Evolutionary conservation across 371 early-diverging fungal genomes (phyloP), one percentile per base, ranked within the genome.

Genomic region (Saksenaea oblongispora): DNA sequence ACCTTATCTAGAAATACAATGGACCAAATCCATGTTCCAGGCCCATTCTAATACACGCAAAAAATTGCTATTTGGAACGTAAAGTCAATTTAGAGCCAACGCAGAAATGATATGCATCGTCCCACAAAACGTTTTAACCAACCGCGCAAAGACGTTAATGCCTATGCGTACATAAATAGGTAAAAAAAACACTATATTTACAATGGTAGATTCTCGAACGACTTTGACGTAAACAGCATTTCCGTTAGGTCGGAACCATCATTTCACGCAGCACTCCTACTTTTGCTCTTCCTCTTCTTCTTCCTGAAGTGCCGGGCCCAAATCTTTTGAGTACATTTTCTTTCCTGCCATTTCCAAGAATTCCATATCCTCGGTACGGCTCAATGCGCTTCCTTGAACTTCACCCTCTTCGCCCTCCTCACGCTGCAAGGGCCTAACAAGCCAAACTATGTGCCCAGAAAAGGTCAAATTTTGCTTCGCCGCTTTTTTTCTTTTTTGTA

Each of bases 261-360:
- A 11, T 3, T n/a, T 11, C 39, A 36, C 5, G 14, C 0, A 22
- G n/a, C 51, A 22, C 22, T 26, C 3, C 51, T 64, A 28, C 36
- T 58, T 56, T 39, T 69, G 37, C 17, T 68, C 57, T 4, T 61
- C 58, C 35, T 59, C 59, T 24, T 55, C 41, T 22, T 59, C 63
- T 24, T 56, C 35, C 5, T 56, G 11, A 56, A 28, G 39, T 22
- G 27, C 80, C 8, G 82, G 84, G 2, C 85, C 79, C 10, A 91
- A 76, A 47, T 88, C 84, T 62, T 89, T 89, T 11, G 92, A 90
- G 64, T 92, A 91, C 83, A 95, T 84, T 51, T 86, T 87, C 54
- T 84, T 87, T 82, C 92, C 75, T 3, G 93, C 91, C 93, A 96
- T 91, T 73, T 96, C 95, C 65, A 95, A 78, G 58, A 96, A 73